A percentile compares a stretch with the other conserved stretches of the same genome.
Evolutionary conservation across 257 asterid species (phyloP).

Genomic region (Lycium barbarum): DNA sequence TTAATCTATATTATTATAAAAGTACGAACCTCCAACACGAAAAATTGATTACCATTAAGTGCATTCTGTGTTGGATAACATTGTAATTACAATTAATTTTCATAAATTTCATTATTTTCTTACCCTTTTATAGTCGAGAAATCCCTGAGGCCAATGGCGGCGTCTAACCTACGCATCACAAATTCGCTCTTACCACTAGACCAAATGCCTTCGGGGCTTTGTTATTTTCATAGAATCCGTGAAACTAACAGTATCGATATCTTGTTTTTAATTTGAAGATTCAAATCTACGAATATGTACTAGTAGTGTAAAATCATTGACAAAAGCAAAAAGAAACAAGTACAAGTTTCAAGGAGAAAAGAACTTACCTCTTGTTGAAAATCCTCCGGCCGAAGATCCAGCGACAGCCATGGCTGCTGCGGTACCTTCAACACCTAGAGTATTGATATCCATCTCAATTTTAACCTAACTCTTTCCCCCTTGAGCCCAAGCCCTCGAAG

Average conservation of each 20-base stretch:
- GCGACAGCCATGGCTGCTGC: not conserved
- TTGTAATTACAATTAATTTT: not conserved
- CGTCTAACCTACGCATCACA: not conserved
- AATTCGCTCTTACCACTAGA: not conserved
- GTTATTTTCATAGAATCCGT: not conserved
- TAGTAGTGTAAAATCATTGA: not conserved
- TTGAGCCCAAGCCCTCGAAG: too few species aligned
- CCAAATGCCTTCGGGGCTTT: not conserved
- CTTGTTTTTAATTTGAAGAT: not conserved
- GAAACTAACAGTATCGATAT: too few species aligned
- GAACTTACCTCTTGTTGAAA: conserved; percentile 61
- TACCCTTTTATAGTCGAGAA: not conserved
- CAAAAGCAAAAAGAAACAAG: not conserved
- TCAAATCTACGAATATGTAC: too few species aligned
- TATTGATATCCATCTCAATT: not conserved
- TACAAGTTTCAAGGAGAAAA: not conserved
- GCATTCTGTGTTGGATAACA: not conserved
- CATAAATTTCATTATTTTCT: too few species aligned
- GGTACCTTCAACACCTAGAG: not conserved
- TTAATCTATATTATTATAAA: not conserved
- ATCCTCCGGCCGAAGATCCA: conserved; percentile 40
- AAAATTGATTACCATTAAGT: not conserved
- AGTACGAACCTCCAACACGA: not conserved
- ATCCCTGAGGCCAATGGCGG: not conserved
- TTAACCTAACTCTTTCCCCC: too few species aligned